phyloP scores from a whole-genome alignment of 1,284 basidiomycete genomes.

The Entoloma clypeatum region DNA sequence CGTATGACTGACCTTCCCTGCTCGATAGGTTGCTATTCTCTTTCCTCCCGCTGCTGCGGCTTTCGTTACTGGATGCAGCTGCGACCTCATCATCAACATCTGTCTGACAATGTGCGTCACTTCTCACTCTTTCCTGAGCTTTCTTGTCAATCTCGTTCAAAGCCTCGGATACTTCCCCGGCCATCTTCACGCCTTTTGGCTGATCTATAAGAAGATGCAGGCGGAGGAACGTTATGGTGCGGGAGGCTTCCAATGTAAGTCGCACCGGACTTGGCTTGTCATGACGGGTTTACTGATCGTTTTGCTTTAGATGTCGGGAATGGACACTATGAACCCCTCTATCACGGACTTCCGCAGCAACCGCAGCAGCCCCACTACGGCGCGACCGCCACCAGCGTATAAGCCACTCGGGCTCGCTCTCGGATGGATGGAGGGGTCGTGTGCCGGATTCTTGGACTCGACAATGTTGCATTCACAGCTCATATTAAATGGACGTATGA shows the following conservation, averaged over 20 bases:
- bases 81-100: constrained; percentile 80
- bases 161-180: constrained; percentile 78
- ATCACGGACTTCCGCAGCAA: no score
- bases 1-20: background rate
- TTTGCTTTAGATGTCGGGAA: no score
- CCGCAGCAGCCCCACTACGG: no score
- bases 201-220: constrained; percentile 74
- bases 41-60: constrained; percentile 69
- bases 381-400: no score
- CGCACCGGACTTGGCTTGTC: no score
- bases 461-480: no score
- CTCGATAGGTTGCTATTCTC: constrained; percentile 65
- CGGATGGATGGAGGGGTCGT: no score
- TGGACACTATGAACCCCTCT: no score
- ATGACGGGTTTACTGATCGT: no score
- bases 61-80: constrained; percentile 75
- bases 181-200: constrained; percentile 66
- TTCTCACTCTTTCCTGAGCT: constrained; percentile 6
- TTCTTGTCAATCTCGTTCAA: constrained; percentile 2
- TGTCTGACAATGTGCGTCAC: constrained; percentile 59
- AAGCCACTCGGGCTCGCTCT: no score
- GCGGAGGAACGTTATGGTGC: constrained; percentile 73
- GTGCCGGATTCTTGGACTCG: no score
- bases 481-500: no score
- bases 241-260: constrained; percentile 62